Evolutionary conservation across 148 eudicot genomes (phyloP), one percentile per base, ranked within the genome.

Genomic region (Amaranthus cruentus): DNA sequence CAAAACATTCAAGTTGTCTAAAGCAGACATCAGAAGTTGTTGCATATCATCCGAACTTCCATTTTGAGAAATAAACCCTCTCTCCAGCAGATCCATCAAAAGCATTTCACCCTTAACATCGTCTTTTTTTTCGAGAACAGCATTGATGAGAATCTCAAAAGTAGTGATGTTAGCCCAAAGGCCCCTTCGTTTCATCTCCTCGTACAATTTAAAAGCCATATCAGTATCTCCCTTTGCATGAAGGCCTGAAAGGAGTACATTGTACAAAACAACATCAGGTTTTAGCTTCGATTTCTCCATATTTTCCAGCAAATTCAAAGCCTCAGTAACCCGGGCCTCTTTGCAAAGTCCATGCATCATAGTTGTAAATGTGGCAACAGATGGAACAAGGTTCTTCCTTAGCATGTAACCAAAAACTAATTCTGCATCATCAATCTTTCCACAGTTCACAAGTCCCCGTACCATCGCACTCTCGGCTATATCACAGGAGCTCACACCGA

Each of bases 141-240:
- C 89, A 55, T 79, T 75, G 75, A 83, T 70, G 46, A 93, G 88
- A 82, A 79, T 77, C 69, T 56, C 68, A 59, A 82, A 91, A 7
- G 92, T 89, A 9, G 90, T 89, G 49, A 68, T 63, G 82, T 88
- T 91, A 58, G 88, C 92, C 78, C 84, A 85, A 51, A 93, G 73
- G 75, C 86, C 80, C 77, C 73, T 89, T 70, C 62, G 73, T 81
- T 91, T 93, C 96, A 93, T 80, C 88, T 91, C 96, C 76, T 86
- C 80, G 56, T 87, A 93, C 68, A 89, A 67, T 64, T 84, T 77
- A 82, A 85, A 88, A 48, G 93, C 97, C 77, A n/a, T 69, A 58
- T 54, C 74, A 44, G 66, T 55, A 70, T 89, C 85, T 78, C 89
- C 90, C 53, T 47, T 50, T 54, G 77, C 75, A 79, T 91, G 87